Conservation (phyloP, 805 yeast species). For the Kodamaea neixiangensis region DNA sequence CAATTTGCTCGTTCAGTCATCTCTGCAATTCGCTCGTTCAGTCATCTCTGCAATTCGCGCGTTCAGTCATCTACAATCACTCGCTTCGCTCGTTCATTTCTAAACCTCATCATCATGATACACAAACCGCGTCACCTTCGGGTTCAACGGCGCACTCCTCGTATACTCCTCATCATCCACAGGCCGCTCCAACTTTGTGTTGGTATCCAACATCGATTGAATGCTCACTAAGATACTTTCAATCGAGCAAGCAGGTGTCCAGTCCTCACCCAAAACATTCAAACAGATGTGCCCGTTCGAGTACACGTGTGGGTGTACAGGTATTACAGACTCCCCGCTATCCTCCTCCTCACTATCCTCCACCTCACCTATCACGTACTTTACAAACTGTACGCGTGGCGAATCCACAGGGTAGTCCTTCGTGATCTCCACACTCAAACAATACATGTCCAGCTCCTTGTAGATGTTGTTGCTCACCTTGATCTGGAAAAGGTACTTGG, state of each 20-base stretch:
- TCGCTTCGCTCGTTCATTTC: background rate
- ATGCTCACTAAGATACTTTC: conserved; percentile 54
- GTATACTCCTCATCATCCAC: conserved; percentile 56
- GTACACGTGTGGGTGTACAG: conserved; percentile 74
- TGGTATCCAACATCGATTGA: conserved; percentile 63
- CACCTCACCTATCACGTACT: conserved; percentile 11
- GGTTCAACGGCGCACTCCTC: conserved; percentile 56
- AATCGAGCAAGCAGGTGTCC: conserved; percentile 65
- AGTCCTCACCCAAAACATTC: conserved; percentile 61
- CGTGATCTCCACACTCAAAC: conserved; percentile 46
- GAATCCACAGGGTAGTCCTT: conserved; percentile 57
- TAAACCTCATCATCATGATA: conserved; percentile 61
- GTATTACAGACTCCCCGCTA: conserved; percentile 35
- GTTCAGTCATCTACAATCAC: too few relatives aligned
- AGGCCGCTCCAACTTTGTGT: conserved; percentile 51
- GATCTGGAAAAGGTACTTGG: conserved; percentile 24
- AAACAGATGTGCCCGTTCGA: conserved; percentile 80
- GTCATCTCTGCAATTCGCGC: too few relatives aligned
- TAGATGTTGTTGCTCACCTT: conserved; percentile 14
- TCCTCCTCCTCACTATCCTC: conserved; percentile 6
- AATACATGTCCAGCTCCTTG: conserved; percentile 29
- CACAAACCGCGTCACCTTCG: conserved; percentile 48
- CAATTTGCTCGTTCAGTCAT: too few relatives aligned
- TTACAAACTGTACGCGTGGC: conserved; percentile 58
- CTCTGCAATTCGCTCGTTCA: too few relatives aligned